Base-by-base conservation (phyloP, 768 basidiomycete genomes). In the Leccinum broughii region DNA sequence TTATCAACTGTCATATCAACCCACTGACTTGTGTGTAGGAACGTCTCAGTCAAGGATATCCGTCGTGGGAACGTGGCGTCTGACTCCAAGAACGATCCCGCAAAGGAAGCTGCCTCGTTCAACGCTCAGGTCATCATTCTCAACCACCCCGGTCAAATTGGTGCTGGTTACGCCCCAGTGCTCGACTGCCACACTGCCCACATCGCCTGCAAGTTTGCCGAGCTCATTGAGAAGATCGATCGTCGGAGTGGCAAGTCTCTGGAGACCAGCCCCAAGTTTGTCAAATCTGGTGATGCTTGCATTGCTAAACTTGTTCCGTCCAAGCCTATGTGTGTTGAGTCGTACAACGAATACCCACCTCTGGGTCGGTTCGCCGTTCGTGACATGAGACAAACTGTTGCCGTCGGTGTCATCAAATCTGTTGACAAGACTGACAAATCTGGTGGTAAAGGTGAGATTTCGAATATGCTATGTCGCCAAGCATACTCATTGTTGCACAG, bases 41-140 rank as follows among this genome's bases (percentile, higher is more conserved):
- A 97, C 92, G 97, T 99, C 52, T 98, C 97, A 63, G 96, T 99
- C 78, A 99, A 99, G 88, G 97, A 99, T 83, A 98, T 98, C 73
- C 95, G 97, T 74, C 94, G 97, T 84, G 97, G 97, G 64, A 98
- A 98, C 80, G 97, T 98, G 70, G 93, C 92, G 75, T 97, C 95
- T 67, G 97, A 99, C 87, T 94, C 95, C 71, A 99, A 99, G 93
- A 98, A 98, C 81, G 96, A 98, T 84, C 97, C 97, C 70, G 94
- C 95, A 68, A 97, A 95, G 88, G 95, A 97, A 82, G 95, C 95
- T 66, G 93, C 94, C 65, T 96, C 95, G 63, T 96, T 98, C 93
- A 98, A 89, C 80, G 96, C 97, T 67, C 97, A 98, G 85, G 96
- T 98, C 83, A 98, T 99, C 77, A 92, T 99, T 75, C 90, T 99